phyloP scores from a whole-genome alignment of 129 eudicot genomes.

The Lactuca sativa region DNA sequence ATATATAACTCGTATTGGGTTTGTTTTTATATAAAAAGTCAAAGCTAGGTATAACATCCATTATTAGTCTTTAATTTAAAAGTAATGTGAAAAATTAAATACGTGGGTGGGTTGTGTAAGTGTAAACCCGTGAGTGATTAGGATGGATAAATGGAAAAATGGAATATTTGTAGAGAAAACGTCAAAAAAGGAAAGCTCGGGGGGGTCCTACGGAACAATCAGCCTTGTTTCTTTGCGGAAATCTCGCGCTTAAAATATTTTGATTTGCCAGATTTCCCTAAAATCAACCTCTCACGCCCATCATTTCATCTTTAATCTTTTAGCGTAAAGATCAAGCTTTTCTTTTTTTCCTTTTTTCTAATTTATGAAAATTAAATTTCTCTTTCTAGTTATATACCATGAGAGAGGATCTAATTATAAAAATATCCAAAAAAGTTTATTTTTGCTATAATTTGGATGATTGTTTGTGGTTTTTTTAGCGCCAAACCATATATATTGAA shows the following conservation, averaged over 20 bases:
- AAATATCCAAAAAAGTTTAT: too few relatives aligned
- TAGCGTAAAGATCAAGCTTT: constrained; percentile 20
- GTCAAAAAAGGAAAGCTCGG: constrained; percentile 20
- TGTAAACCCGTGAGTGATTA: constrained; percentile 33
- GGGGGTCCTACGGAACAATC: constrained; percentile 43
- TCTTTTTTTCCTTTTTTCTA: neutral
- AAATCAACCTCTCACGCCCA: constrained; percentile 14
- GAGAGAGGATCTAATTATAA: neutral
- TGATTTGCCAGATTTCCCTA: constrained; percentile 13
- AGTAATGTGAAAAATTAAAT: neutral
- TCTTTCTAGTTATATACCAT: neutral
- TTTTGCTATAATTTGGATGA: too few relatives aligned
- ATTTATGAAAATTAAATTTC: neutral
- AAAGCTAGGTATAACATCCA: neutral
- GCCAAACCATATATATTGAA: too few relatives aligned
- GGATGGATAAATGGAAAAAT: neutral
- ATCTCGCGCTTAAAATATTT: constrained; percentile 40
- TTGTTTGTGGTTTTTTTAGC: too few relatives aligned
- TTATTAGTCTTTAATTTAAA: neutral
- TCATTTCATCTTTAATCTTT: constrained; percentile 28
- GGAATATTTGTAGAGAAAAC: neutral
- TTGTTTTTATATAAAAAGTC: too few relatives aligned
- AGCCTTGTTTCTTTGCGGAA: constrained; percentile 67
- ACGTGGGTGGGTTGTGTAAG: neutral
- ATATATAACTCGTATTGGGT: neutral